These are phyloP conservation scores for Trametes versicolor DNA, from an alignment of 1,284 basidiomycete genomes.

Conservation along the genomic window DNA sequence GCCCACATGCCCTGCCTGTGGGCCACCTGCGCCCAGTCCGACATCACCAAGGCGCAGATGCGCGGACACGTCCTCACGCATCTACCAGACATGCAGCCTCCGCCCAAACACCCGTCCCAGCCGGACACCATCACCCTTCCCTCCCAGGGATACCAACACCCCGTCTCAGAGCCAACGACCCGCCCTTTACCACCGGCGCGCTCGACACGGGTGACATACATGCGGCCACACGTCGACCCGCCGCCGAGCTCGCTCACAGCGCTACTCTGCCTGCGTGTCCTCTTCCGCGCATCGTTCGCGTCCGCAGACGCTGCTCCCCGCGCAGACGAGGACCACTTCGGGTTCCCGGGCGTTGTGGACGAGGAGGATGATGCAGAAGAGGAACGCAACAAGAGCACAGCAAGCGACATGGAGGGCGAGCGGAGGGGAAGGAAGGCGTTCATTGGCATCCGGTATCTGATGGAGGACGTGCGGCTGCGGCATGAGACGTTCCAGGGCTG, in stretches of 20 bases:
- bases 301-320: slow-evolving; percentile 75
- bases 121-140: slow-evolving; percentile 75
- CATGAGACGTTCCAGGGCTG: slow-evolving; percentile 79
- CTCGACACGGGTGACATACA: slow-evolving; percentile 63
- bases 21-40: slow-evolving; percentile 64
- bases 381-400: slow-evolving; percentile 46
- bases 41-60: slow-evolving; percentile 59
- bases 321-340: slow-evolving; percentile 81
- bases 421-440: slow-evolving; percentile 76
- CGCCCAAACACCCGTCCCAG: slow-evolving; percentile 68
- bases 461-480: slow-evolving; percentile 73
- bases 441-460: slow-evolving; percentile 61
- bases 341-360: slow-evolving; percentile 80
- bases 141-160: slow-evolving; percentile 60
- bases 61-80: slow-evolving; percentile 79
- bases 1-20: slow-evolving; percentile 67
- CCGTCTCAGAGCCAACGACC: slow-evolving; percentile 65
- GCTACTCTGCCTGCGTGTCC: slow-evolving; percentile 75
- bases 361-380: slow-evolving; percentile 66
- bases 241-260: slow-evolving; percentile 79
- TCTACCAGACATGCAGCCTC: slow-evolving; percentile 63
- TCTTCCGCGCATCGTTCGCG: slow-evolving; percentile 80
- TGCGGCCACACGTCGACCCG: slow-evolving; percentile 67
- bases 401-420: slow-evolving; percentile 70
- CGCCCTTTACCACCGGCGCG: slow-evolving; percentile 72